Conservation (phyloP, 805 yeast genomes). For the Candida lessepsii region DNA sequence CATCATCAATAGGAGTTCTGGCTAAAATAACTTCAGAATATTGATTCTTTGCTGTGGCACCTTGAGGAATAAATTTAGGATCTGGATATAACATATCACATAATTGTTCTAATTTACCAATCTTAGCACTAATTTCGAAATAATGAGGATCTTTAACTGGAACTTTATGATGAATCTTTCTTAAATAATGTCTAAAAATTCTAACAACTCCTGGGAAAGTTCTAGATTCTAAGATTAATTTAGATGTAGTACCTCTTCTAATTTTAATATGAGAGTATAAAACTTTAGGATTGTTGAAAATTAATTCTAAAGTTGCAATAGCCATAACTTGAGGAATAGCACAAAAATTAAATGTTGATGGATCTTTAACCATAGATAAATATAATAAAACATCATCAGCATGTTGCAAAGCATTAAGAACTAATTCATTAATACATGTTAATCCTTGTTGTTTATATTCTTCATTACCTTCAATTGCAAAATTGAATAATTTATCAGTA, state of each 20-base stretch:
- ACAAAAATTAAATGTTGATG: constrained; percentile 84
- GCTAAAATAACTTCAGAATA: constrained; percentile 30
- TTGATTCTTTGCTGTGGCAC: constrained; percentile 43
- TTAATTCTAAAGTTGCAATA: constrained; percentile 84
- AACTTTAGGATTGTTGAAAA: constrained; percentile 76
- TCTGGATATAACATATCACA: constrained; percentile 74
- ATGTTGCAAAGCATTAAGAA: constrained; percentile 74
- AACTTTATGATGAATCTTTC: constrained; percentile 75
- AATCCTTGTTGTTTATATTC: constrained; percentile 58
- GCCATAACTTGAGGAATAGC: constrained; percentile 99
- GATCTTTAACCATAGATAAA: constrained; percentile 74
- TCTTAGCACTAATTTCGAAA: constrained; percentile 74
- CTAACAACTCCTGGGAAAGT: constrained; percentile 71
- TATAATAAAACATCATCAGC: constrained; percentile 74
- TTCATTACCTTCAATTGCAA: constrained; percentile 35
- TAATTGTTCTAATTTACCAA: constrained; percentile 87
- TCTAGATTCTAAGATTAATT: constrained; percentile 69
- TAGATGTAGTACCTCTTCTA: constrained; percentile 83
- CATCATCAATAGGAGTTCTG: constrained; percentile 34
- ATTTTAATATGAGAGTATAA: constrained; percentile 77
- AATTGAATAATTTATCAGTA: constrained; percentile 60
- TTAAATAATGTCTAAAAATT: constrained; percentile 73
- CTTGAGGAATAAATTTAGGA: constrained; percentile 51
- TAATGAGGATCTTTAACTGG: constrained; percentile 84
- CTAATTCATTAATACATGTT: constrained; percentile 77